phyloP scores from a whole-genome alignment of 371 early-diverging fungal species.

The Lichtheimia hyalospora region DNA sequence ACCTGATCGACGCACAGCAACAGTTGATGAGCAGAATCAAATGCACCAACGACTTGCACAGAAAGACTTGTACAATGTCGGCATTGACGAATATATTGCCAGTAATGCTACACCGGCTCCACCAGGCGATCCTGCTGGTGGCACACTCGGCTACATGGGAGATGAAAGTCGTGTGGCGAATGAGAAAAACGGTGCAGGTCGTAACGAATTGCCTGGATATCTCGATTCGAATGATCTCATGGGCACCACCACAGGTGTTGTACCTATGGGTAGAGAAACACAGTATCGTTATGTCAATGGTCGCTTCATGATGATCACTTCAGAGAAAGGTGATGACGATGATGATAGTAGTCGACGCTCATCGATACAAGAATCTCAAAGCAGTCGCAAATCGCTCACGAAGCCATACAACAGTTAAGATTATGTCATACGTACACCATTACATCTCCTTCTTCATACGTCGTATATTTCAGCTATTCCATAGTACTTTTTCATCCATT shows the following conservation, averaged over 20 bases:
- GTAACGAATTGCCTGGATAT: not conserved
- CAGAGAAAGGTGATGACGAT: slow-evolving; percentile 16
- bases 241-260: slow-evolving; percentile 3
- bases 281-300: slow-evolving; percentile 15
- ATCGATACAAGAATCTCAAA: slow-evolving; percentile 19
- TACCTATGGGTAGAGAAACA: slow-evolving; percentile 1
- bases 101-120: not conserved
- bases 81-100: slow-evolving; percentile 6
- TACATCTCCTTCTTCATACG: not conserved
- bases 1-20: not conserved
- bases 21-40: not conserved
- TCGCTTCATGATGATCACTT: slow-evolving; percentile 19
- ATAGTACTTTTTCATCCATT: not conserved
- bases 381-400: slow-evolving; percentile 19
- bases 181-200: not conserved
- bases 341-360: slow-evolving; percentile 14
- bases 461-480: not conserved
- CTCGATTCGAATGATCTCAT: not conserved
- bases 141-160: slow-evolving; percentile 12
- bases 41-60: not conserved
- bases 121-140: not conserved
- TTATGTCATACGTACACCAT: not conserved
- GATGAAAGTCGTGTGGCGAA: not conserved
- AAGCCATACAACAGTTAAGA: slow-evolving; percentile 2
- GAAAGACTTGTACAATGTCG: slow-evolving; percentile 8